Evolutionary conservation across 345 rosid species (phyloP), one percentile per base, ranked within the genome.

Genomic region (Hypericum androsaemum): DNA sequence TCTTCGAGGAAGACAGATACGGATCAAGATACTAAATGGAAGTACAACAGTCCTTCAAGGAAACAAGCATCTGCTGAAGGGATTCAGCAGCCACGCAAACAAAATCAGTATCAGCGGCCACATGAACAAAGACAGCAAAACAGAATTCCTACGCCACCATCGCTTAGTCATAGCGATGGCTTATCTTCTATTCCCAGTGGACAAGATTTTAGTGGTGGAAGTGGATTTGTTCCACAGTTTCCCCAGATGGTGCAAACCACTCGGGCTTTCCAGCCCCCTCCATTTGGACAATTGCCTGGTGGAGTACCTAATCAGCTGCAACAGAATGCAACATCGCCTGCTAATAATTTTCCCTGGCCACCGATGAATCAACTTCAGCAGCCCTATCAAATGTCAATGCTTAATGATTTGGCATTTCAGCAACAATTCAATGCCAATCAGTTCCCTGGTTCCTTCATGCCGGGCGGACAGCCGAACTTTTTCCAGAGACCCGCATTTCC

Each of bases 1-100:
- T 80, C 80, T 13, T 52, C 61, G 61, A 76, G 56, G 61, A 88
- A 67, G 80, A 83, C 74, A 41, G 58, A 56, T 55, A 77, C 61
- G 13, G 73, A 66, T 58, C 63, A 74, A 64, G 82, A 74, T 39
- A 65, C 47, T 0, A 64, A 63, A 36, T 70, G 70, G 83, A 72
- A 76, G 61, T 71, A 63, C 37, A 44, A 39, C 51, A 66, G 53
- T 15, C 67, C 65, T 68, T 53, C 69, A 7, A 54, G 64, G 1
- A 71, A 66, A 39, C 77, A 76, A 58, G 54, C 50, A 13, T 14
- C 22, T 10, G 22, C 9, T 14, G 32, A 22, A 22, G 32, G 4
- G 32, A 22, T 4, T 46, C 50, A 14, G 48, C 50, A 46, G 8
- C 0, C 61, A 50, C 69, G 55, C 52, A 48, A 41, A 7, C 32